Conservation (phyloP, 2,329 filamentous ascomycete species). For the Fusarium sp. region DNA sequence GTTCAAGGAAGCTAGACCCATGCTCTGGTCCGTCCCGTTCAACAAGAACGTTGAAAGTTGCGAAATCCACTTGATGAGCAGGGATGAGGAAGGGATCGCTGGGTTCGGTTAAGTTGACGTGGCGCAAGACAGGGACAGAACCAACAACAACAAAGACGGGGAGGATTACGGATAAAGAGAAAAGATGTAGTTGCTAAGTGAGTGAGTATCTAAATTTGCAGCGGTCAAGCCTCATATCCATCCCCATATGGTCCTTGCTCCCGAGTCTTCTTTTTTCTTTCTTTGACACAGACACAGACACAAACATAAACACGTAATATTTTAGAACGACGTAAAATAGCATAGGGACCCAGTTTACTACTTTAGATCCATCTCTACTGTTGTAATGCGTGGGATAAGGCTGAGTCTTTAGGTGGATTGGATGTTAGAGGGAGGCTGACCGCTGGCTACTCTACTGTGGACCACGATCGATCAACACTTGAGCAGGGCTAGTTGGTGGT, state of each 20-base stretch:
- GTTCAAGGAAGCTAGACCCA: constrained; percentile 3
- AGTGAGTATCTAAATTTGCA: background rate
- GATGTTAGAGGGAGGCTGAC: constrained; percentile 17
- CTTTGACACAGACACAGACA: background rate
- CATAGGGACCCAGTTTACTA: constrained; percentile 5
- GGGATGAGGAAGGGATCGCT: background rate
- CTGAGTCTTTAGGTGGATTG: constrained; percentile 25
- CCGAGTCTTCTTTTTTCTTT: background rate
- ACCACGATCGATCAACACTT: constrained; percentile 2
- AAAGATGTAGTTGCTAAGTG: background rate
- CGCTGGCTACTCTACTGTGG: background rate
- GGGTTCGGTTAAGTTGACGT: background rate
- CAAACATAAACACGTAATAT: constrained; percentile 3
- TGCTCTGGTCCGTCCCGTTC: background rate
- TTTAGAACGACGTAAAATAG: constrained; percentile 21
- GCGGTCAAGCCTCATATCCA: background rate
- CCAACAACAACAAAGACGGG: background rate
- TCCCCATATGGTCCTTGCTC: constrained; percentile 2
- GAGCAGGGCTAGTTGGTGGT: background rate
- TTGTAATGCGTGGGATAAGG: constrained; percentile 23
- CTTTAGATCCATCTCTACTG: constrained; percentile 5
- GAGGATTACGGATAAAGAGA: background rate
- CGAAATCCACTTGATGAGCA: constrained; percentile 1
- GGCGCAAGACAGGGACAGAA: background rate
- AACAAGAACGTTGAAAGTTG: background rate